Evolutionary conservation across 1,284 basidiomycete species (phyloP), one percentile per base, ranked within the genome.

Genomic region (Polyporus tsugae): DNA sequence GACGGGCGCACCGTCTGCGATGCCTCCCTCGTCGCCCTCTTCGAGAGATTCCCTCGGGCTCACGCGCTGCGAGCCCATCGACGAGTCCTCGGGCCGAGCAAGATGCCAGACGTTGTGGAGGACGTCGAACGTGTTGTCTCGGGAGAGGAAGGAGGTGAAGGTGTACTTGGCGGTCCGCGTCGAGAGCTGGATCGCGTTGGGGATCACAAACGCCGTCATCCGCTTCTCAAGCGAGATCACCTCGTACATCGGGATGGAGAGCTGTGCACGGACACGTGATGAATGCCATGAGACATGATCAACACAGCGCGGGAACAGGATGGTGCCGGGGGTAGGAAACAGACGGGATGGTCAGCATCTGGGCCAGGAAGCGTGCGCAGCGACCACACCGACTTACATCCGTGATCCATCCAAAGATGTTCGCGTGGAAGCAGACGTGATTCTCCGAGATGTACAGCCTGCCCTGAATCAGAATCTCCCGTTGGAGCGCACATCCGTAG

Each of bases 321-420:
- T 25, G n/a, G 49, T 38, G n/a, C 62, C 65, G 38, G 19, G 19
- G 39, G 39, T 55, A 38, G 29, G 33, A 38, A 3, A 58, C 13
- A 33, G 66, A 49, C 13, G 36, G 52, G 19, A 57, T n/a, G 7
- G 52, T 57, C 49, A 55, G 62, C 33, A 29, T 15, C 22, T 9
- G 19, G 38, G 4, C 15, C 7, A 41, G 7, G 6, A 22, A 13
- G 58, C n/a, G n/a, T 25, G 38, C 38, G 19, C 19, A 33, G 52
- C 17, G 58, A 85, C 94, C 17, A 19, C 19, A 7, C 7, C 25
- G 53, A 85, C 94, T 80, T 78, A 96, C 95, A 77, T 98, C 93
- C 22, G 97, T 99, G 67, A 98, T 93, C 97, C 97, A 99, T 58
- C 97, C 97, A 80, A 99, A 98, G 64, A 99, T 98, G 79, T 98